Evolutionary conservation across 31 red algal species (phyloP).

Genomic region (Pterothamnion heteromorphum): DNA sequence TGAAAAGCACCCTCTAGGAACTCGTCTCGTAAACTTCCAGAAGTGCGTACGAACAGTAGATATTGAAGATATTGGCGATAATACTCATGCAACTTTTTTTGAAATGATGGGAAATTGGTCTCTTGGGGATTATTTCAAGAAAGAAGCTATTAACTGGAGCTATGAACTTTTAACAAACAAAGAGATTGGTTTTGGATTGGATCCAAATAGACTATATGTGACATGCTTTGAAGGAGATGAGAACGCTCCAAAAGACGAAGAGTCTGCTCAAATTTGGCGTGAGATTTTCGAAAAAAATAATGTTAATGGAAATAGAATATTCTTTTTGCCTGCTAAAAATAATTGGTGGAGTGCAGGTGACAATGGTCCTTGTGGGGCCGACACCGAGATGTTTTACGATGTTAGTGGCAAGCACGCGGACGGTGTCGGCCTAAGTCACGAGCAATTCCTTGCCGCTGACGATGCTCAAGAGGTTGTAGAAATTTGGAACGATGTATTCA

Average conservation of each 20-base stretch:
- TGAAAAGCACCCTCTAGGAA: too few species aligned
- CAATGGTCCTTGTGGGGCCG: slow-evolving; percentile 94
- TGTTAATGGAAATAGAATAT: slow-evolving; percentile 48
- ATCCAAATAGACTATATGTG: slow-evolving; percentile 73
- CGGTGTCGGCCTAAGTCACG: slow-evolving; percentile 63
- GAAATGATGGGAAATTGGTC: slow-evolving; percentile 99
- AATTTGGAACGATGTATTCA: slow-evolving; percentile 99
- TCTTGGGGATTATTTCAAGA: slow-evolving; percentile 98
- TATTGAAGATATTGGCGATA: slow-evolving; percentile 94
- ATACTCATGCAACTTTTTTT: slow-evolving; percentile 99
- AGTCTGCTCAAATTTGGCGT: slow-evolving; percentile 85
- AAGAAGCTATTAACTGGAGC: slow-evolving; percentile 86
- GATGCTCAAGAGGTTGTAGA: slow-evolving; percentile 94
- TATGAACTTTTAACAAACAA: slow-evolving; percentile 58
- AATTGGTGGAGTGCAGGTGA: slow-evolving; percentile 99
- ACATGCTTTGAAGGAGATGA: slow-evolving; percentile 96
- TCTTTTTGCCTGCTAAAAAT: slow-evolving; percentile 91
- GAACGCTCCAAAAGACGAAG: slow-evolving; percentile 62
- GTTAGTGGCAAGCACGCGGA: slow-evolving; percentile 64
- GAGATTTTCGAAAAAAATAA: slow-evolving; percentile 60
- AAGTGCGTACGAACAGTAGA: too few species aligned
- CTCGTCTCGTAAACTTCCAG: too few species aligned
- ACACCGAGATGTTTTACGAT: slow-evolving; percentile 93
- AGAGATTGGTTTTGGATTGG: slow-evolving; percentile 68
- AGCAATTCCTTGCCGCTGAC: slow-evolving; percentile 71